Percentiles rank a stretch among this genome's conserved stretches.
Conservation (phyloP, 441 rosid species). For the Pelargonium citronellum region DNA sequence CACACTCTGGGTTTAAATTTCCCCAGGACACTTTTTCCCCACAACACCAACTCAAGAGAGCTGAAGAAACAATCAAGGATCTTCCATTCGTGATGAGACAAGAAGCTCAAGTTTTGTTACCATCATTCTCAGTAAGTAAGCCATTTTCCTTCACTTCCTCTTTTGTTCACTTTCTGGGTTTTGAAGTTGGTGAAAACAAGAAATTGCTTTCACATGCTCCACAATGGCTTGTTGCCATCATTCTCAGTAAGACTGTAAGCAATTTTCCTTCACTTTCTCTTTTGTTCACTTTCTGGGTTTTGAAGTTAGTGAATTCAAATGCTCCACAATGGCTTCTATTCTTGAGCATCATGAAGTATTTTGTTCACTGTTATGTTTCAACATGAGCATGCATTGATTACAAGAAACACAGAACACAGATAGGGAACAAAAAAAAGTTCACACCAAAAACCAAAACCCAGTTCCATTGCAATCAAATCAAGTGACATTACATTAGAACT, state of each 20-base stretch:
- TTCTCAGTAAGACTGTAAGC: slow-evolving; percentile 16
- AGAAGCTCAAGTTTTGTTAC: not conserved
- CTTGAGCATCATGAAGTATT: slow-evolving; percentile 1
- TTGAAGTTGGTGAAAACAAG: not conserved
- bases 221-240: not conserved
- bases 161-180: slow-evolving; percentile 17
- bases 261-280: not conserved
- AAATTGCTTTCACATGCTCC: slow-evolving; percentile 4
- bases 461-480: slow-evolving; percentile 49
- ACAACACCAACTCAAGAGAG: slow-evolving; percentile 16
- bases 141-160: slow-evolving; percentile 4
- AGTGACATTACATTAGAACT: slow-evolving; percentile 51
- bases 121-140: slow-evolving; percentile 21
- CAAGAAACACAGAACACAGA: slow-evolving; percentile 5
- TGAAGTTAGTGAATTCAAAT: slow-evolving; percentile 3
- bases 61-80: not conserved
- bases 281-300: slow-evolving; percentile 17
- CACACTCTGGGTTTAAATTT: not conserved
- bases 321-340: not conserved
- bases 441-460: slow-evolving; percentile 64
- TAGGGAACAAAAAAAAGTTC: slow-evolving; percentile 25
- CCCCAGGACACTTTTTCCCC: slow-evolving; percentile 19
- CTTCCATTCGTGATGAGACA: slow-evolving; percentile 10
- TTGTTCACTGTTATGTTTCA: not conserved
- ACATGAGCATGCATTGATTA: slow-evolving; percentile 15